These are phyloP conservation scores for Bromus sterilis DNA, from an alignment of 176 grass and related monocot species.

Conservation along the genomic window DNA sequence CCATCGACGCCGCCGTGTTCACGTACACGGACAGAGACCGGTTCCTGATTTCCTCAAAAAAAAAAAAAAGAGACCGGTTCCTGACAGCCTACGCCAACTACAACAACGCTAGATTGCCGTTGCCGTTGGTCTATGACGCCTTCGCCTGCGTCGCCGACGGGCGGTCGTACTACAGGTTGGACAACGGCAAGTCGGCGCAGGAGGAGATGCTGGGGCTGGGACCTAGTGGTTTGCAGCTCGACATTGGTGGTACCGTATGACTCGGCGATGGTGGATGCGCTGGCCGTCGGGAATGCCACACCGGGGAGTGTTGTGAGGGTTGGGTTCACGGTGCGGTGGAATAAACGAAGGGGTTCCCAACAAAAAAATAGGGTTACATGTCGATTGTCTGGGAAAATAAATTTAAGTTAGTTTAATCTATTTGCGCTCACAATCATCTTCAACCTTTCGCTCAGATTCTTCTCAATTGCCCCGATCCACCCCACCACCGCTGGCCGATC, in stretches of 20 bases:
- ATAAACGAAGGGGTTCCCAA: too few relatives aligned
- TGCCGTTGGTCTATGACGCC: neutral
- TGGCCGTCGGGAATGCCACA: conserved; percentile 2
- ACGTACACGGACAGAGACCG: conserved; percentile 13
- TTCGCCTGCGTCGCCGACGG: conserved; percentile 10
- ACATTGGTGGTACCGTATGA: neutral
- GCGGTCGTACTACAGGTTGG: neutral
- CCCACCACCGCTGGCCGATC: too few relatives aligned
- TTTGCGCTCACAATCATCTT: too few relatives aligned
- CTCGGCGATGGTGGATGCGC: neutral
- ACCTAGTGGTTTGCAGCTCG: conserved; percentile 10
- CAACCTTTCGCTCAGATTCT: too few relatives aligned
- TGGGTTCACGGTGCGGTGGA: conserved; percentile 38
- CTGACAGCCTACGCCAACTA: conserved; percentile 28
- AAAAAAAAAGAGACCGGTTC: too few relatives aligned
- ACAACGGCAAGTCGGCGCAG: neutral
- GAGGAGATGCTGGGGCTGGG: neutral
- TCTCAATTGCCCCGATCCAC: too few relatives aligned
- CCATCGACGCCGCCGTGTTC: conserved; percentile 13
- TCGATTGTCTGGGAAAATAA: too few relatives aligned
- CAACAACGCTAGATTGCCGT: neutral
- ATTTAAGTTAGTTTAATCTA: too few relatives aligned
- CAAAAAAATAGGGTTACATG: too few relatives aligned
- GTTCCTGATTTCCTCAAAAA: too few relatives aligned
- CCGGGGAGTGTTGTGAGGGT: neutral